phyloP scores from a whole-genome alignment of 208 protist species.

The Leishmania turanica region DNA sequence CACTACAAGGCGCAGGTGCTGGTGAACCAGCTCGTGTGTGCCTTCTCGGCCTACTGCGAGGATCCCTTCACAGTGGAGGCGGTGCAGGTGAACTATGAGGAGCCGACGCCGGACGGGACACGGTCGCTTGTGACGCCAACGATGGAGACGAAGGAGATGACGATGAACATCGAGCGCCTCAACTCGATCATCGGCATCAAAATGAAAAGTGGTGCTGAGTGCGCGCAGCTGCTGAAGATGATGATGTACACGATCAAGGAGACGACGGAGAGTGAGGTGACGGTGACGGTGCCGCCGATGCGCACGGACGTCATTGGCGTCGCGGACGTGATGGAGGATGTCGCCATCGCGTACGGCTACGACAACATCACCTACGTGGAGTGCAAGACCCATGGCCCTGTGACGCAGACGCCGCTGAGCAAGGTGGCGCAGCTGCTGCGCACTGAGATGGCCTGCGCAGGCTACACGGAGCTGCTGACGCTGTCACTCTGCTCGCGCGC shows the following conservation, averaged over 20 bases:
- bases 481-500: constrained; percentile 93
- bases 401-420: constrained; percentile 92
- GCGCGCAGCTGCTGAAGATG: constrained; percentile 79
- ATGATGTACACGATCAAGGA: constrained; percentile 91
- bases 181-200: constrained; percentile 92
- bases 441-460: constrained; percentile 91
- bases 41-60: constrained; percentile 96
- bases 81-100: constrained; percentile 84
- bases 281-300: constrained; percentile 89
- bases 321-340: constrained; percentile 98
- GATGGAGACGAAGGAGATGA: constrained; percentile 55
- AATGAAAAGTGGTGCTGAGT: constrained; percentile 64
- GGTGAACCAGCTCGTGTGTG: constrained; percentile 96
- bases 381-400: constrained; percentile 80
- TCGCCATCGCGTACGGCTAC: constrained; percentile 98
- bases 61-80: constrained; percentile 91
- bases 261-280: constrained; percentile 58
- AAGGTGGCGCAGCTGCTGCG: constrained; percentile 94
- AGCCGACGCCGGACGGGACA: constrained; percentile 63
- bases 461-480: constrained; percentile 97
- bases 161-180: constrained; percentile 66
- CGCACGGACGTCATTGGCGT: constrained; percentile 96
- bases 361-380: constrained; percentile 93
- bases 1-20: constrained; percentile 95
- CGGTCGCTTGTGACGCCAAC: constrained; percentile 68